Conservation (phyloP, 2,329 filamentous ascomycete genomes). For the Zopfia rhizophila region DNA sequence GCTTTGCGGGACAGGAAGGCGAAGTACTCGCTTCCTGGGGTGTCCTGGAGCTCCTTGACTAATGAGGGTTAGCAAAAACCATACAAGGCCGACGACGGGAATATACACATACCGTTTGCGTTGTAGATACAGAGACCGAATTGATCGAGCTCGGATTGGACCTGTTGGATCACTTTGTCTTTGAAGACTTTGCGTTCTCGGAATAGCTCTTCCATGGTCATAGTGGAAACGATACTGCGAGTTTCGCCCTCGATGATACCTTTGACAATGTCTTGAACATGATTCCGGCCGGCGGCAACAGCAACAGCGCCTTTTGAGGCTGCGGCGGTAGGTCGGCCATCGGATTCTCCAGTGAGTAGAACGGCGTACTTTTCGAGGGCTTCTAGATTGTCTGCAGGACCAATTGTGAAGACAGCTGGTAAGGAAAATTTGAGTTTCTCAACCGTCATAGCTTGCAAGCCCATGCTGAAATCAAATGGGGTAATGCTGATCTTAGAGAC, state of each 20-base stretch:
- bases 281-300: slow-evolving; percentile 63
- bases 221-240: slow-evolving; percentile 81
- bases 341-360: slow-evolving; percentile 73
- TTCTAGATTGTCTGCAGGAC: slow-evolving; percentile 76
- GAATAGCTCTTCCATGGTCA: slow-evolving; percentile 95
- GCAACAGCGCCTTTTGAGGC: slow-evolving; percentile 50
- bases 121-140: slow-evolving; percentile 81
- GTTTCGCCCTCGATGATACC: slow-evolving; percentile 92
- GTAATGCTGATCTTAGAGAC: slow-evolving; percentile 66
- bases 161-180: slow-evolving; percentile 70
- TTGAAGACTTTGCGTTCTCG: slow-evolving; percentile 81
- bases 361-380: slow-evolving; percentile 84
- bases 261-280: slow-evolving; percentile 87
- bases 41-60: slow-evolving; percentile 87
- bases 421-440: slow-evolving; percentile 87
- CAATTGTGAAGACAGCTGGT: slow-evolving; percentile 86
- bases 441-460: slow-evolving; percentile 86
- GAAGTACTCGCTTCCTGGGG: slow-evolving; percentile 84
- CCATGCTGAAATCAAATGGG: slow-evolving; percentile 84
- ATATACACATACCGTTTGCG: slow-evolving; percentile 66
- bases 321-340: slow-evolving; percentile 52
- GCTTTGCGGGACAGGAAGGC: slow-evolving; percentile 83
- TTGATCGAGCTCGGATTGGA: slow-evolving; percentile 81
- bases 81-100: not conserved
- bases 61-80: not conserved